A percentile compares a stretch with the other conserved stretches of the same genome.
Evolutionary conservation across 331 rosid genomes (phyloP).

Genomic region (Quercus phellos): DNA sequence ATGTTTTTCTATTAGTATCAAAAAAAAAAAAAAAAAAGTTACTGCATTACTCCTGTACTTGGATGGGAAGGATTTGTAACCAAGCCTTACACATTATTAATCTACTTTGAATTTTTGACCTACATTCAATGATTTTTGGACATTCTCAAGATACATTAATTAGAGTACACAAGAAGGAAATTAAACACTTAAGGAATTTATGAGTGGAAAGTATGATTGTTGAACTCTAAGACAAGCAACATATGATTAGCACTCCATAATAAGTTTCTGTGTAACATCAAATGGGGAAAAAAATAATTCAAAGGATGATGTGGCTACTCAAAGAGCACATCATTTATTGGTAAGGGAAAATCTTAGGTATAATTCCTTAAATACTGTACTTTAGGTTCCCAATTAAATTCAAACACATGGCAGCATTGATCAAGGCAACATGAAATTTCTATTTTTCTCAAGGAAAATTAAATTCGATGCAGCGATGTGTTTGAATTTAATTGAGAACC

Average conservation of each 20-base stretch:
- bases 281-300: background rate
- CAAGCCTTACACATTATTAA: background rate
- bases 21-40: background rate
- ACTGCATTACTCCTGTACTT: constrained; percentile 10
- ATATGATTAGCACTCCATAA: background rate
- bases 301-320: background rate
- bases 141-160: background rate
- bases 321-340: background rate
- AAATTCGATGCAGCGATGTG: no score
- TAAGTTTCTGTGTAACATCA: background rate
- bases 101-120: constrained; percentile 14
- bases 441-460: no score
- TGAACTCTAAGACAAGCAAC: background rate
- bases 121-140: background rate
- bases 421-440: no score
- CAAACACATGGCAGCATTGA: no score
- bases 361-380: no score
- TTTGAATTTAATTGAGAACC: no score
- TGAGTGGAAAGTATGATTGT: background rate
- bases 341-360: no score
- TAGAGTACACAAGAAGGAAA: background rate
- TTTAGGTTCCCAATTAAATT: no score
- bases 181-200: background rate
- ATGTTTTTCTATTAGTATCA: background rate
- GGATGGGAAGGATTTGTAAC: background rate